phyloP scores from a whole-genome alignment of 257 asterid species.

The Linaria vulgaris region DNA sequence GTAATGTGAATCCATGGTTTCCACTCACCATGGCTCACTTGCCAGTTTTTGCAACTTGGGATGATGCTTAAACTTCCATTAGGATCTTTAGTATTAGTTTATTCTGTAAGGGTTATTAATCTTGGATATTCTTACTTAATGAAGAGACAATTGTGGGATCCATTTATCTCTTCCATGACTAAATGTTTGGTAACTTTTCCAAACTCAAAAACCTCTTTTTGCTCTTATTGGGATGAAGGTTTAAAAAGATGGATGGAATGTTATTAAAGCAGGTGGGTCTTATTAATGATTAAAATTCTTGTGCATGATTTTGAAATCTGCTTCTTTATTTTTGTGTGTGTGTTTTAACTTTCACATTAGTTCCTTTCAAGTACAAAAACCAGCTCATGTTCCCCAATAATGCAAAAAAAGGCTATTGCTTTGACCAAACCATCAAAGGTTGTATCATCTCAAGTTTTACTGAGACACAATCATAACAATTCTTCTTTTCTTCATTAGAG shows the following conservation, averaged over 20 bases:
- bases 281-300: conserved; percentile 32
- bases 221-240: conserved; percentile 36
- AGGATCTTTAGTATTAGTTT: conserved; percentile 17
- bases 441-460: conserved; percentile 20
- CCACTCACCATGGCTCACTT: conserved; percentile 57
- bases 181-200: conserved; percentile 38
- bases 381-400: conserved; percentile 36
- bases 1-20: conserved; percentile 37
- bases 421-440: conserved; percentile 41
- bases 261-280: conserved; percentile 15
- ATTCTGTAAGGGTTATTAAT: conserved; percentile 7
- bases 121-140: conserved; percentile 14
- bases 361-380: conserved; percentile 28
- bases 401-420: conserved; percentile 27
- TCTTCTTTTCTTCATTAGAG: conserved; percentile 30
- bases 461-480: conserved; percentile 33
- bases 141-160: conserved; percentile 37
- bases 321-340: conserved; percentile 21
- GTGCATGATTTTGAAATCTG: conserved; percentile 29
- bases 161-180: conserved; percentile 29
- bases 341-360: not conserved
- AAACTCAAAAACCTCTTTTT: conserved; percentile 27
- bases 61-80: conserved; percentile 36
- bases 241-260: conserved; percentile 43
- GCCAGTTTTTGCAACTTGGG: conserved; percentile 78